phyloP scores from a whole-genome alignment of 2,329 filamentous ascomycete genomes.

The Colletotrichum tropicicola region DNA sequence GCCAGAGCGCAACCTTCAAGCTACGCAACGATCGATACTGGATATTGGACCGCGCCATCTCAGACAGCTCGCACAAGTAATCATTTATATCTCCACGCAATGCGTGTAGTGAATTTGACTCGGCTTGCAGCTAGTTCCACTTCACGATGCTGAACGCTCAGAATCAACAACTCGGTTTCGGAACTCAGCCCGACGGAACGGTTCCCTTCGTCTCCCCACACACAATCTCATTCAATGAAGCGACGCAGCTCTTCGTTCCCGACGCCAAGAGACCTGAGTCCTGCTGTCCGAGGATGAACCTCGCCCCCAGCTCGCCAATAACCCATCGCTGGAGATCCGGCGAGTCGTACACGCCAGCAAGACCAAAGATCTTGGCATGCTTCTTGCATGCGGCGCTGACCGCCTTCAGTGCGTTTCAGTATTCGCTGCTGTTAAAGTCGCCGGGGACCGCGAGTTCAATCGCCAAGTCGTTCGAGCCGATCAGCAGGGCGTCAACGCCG shows the following conservation, averaged over 20 bases:
- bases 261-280: conserved; percentile 3
- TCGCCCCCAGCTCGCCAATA: neutral
- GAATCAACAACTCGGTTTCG: too few relatives aligned
- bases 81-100: neutral
- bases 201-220: neutral
- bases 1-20: too few relatives aligned
- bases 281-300: conserved; percentile 7
- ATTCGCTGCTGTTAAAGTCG: neutral
- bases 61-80: neutral
- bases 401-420: neutral
- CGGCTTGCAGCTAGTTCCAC: too few relatives aligned
- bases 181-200: too few relatives aligned
- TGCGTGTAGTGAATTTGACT: too few relatives aligned
- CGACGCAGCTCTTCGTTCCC: neutral
- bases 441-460: conserved; percentile 1
- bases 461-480: conserved; percentile 20
- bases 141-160: too few relatives aligned
- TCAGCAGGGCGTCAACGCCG: conserved; percentile 13
- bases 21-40: neutral
- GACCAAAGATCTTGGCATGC: neutral
- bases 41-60: neutral
- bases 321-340: neutral
- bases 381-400: neutral
- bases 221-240: neutral
- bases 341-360: conserved; percentile 7